phyloP scores from a whole-genome alignment of 441 rosid species.

The Aleurites moluccanus region DNA sequence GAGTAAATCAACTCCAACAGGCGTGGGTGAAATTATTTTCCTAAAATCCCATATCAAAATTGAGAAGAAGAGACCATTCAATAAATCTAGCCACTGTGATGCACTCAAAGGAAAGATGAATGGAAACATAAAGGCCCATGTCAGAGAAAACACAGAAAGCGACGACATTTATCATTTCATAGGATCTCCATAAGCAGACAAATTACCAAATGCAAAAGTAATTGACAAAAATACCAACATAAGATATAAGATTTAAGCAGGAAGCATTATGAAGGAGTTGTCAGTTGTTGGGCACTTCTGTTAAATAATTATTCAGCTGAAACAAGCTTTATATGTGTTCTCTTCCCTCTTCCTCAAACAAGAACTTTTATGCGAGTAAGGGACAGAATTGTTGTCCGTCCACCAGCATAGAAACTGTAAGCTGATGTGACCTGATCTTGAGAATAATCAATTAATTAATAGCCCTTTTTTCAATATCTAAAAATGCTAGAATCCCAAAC shows the following conservation, averaged over 20 bases:
- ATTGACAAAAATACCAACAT: background rate
- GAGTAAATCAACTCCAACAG: background rate
- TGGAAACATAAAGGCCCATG: background rate
- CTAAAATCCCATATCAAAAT: background rate
- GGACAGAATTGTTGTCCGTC: background rate
- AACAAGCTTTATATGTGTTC: background rate
- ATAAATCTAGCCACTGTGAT: background rate
- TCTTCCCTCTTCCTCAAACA: conserved; percentile 4
- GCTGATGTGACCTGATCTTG: background rate
- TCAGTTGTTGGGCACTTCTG: background rate
- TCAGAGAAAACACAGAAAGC: background rate
- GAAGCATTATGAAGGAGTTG: background rate
- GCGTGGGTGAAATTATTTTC: background rate
- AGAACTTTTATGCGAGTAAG: background rate
- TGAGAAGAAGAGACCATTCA: background rate
- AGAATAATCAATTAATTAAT: background rate
- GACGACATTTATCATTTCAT: background rate
- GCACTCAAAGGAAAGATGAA: background rate
- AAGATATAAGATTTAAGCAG: background rate
- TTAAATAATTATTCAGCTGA: background rate
- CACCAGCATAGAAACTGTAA: background rate
- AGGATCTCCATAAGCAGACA: background rate
- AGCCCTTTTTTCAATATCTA: background rate
- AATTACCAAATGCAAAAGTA: background rate
- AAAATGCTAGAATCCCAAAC: conserved; percentile 1